Evolutionary conservation across 1,139 yeast species (phyloP), one percentile per base, ranked within the genome.

Genomic region (Taiozyma onychis): DNA sequence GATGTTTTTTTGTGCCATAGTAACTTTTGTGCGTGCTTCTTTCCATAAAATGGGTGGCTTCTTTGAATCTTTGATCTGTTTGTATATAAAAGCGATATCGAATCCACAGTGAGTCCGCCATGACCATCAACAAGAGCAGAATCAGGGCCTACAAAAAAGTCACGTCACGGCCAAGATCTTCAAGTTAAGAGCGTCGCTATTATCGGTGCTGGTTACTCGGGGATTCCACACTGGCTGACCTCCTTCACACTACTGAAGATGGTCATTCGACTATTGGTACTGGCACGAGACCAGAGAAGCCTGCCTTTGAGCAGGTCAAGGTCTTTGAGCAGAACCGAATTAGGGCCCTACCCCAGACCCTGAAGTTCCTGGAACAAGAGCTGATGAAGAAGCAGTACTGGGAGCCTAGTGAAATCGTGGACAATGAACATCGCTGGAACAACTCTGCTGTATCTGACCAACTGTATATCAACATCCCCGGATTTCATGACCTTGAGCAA

Each of bases 391-490:
- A 45, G 2, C 21, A 39, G 9, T 57, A 56, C 26, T 49, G 53
- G 46, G 53, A 55, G 13, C 59, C 60, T 24, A 47, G 48, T 27
- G 47, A 35, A 8, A 50, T 57, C 26, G 50, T 50, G 26, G 48
- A 52, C 4, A 11, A 16, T 6, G 46, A 50, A 32, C n/a, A 27
- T 13, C 68, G 62, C 50, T 74, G 77, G 79, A 65, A 56, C 39
- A 59, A 62, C 44, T 66, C 72, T 55, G 78, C 76, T 6, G 68
- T 74, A 24, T 74, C 66, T 51, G 67, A 69, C 21, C 65, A 70
- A 48, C 61, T 76, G 41, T 76, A 70, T 60, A 75, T 80, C 39
- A 76, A 76, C 53, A 70, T 76, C 32, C 2, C 51, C 70, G 13
- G 55, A 71, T 43, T 68, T 73, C 51, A 72, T 76, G 51, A 61